These are phyloP conservation scores for Lactarius hatsudake DNA, from an alignment of 768 basidiomycete species.

Conservation along the genomic window DNA sequence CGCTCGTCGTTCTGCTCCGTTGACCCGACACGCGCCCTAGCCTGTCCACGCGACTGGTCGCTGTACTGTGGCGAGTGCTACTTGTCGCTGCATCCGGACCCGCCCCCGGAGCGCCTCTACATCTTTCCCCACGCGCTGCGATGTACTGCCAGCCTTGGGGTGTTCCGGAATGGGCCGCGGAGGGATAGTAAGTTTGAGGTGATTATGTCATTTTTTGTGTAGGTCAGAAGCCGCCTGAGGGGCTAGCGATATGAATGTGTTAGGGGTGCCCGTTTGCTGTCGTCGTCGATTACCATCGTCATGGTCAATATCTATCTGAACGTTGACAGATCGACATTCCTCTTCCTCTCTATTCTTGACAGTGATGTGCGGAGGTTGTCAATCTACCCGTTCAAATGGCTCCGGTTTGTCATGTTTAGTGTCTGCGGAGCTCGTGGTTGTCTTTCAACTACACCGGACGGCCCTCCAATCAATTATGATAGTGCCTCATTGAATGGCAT, in stretches of 20 bases:
- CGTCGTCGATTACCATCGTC: too few species aligned
- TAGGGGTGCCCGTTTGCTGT: too few species aligned
- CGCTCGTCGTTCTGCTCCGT: constrained; percentile 13
- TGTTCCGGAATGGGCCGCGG: too few species aligned
- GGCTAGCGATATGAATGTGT: too few species aligned
- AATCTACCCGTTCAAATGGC: neutral
- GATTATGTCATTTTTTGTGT: too few species aligned
- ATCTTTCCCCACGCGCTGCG: too few species aligned
- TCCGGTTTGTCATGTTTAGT: neutral
- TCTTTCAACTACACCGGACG: neutral
- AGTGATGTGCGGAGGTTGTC: neutral
- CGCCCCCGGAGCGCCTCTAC: too few species aligned
- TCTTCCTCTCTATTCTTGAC: neutral
- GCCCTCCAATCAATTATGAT: neutral
- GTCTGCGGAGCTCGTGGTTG: neutral
- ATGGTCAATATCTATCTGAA: neutral
- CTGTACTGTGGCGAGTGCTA: constrained; percentile 33
- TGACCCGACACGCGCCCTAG: constrained; percentile 38
- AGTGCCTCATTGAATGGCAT: neutral
- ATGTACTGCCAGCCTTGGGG: too few species aligned
- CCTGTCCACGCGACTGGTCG: constrained; percentile 92
- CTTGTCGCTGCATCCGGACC: too few species aligned
- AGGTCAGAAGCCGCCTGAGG: too few species aligned
- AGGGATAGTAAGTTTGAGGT: too few species aligned
- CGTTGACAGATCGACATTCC: neutral